Percentiles rank a stretch among this genome's conserved stretches.
Evolutionary conservation across 305 asterid genomes (phyloP).

Genomic region (Fraxinus paxiana): DNA sequence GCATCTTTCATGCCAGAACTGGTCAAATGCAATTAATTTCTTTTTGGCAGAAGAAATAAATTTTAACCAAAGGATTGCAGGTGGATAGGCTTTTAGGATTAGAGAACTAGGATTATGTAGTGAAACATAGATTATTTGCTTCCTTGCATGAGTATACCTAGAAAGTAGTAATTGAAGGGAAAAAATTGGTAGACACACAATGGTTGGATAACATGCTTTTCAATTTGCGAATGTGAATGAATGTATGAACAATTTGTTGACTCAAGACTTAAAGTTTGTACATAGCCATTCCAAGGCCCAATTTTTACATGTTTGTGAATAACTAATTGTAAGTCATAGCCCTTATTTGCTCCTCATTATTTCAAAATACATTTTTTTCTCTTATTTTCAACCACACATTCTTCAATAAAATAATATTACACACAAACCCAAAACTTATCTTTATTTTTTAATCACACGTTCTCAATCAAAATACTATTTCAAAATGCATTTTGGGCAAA

Average conservation of each 20-base stretch:
- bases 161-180: neutral
- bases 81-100: neutral
- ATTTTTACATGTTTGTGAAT: neutral
- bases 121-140: neutral
- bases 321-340: neutral
- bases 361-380: too few species aligned
- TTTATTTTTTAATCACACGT: too few species aligned
- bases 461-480: too few species aligned
- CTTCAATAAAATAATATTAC: too few species aligned
- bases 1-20: neutral
- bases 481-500: too few species aligned
- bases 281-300: neutral
- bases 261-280: neutral
- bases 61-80: neutral
- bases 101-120: neutral
- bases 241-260: neutral
- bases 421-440: too few species aligned
- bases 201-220: neutral
- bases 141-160: neutral
- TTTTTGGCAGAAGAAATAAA: neutral
- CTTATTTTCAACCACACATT: too few species aligned
- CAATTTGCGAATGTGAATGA: neutral
- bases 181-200: neutral
- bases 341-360: too few species aligned
- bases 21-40: neutral